Evolutionary conservation across 768 basidiomycete species (phyloP).

Genomic region (Trametes sanguinea): DNA sequence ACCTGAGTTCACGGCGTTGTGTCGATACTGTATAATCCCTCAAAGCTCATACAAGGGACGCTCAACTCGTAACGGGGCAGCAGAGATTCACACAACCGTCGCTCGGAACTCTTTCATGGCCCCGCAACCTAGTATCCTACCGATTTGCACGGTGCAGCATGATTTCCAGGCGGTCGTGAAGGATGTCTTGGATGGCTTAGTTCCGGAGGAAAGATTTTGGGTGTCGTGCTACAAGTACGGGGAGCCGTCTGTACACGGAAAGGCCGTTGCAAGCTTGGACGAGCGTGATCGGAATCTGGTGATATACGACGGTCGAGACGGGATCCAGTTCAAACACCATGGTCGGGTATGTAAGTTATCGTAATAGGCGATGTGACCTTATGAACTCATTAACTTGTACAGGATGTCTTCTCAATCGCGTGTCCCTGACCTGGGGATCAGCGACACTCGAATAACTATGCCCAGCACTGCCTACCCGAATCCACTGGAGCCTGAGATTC

Average conservation of each 20-base stretch:
- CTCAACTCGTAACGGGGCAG: too few relatives aligned
- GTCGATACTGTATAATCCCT: too few relatives aligned
- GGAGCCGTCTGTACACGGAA: slow-evolving; percentile 62
- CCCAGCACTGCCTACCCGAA: slow-evolving; percentile 56
- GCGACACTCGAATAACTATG: slow-evolving; percentile 47
- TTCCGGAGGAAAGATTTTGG: slow-evolving; percentile 68
- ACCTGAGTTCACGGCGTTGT: too few relatives aligned
- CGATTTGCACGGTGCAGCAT: slow-evolving; percentile 60
- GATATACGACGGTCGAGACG: slow-evolving; percentile 47
- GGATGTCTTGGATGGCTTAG: slow-evolving; percentile 60
- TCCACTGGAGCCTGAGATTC: slow-evolving; percentile 39
- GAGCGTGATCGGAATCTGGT: slow-evolving; percentile 55
- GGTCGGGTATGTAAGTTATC: slow-evolving; percentile 39
- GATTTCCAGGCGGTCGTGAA: slow-evolving; percentile 59
- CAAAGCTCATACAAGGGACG: too few relatives aligned
- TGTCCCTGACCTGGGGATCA: slow-evolving; percentile 51
- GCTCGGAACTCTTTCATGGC: background rate
- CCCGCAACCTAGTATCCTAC: slow-evolving; percentile 35
- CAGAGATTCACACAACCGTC: too few relatives aligned
- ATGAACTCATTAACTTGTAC: background rate
- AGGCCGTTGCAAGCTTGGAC: slow-evolving; percentile 54
- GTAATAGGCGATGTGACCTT: background rate
- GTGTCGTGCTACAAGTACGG: slow-evolving; percentile 66
- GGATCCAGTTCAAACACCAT: slow-evolving; percentile 44
- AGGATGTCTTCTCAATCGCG: slow-evolving; percentile 45